Conservation (phyloP, 768 basidiomycete genomes). For the Tulasnella sp. region DNA sequence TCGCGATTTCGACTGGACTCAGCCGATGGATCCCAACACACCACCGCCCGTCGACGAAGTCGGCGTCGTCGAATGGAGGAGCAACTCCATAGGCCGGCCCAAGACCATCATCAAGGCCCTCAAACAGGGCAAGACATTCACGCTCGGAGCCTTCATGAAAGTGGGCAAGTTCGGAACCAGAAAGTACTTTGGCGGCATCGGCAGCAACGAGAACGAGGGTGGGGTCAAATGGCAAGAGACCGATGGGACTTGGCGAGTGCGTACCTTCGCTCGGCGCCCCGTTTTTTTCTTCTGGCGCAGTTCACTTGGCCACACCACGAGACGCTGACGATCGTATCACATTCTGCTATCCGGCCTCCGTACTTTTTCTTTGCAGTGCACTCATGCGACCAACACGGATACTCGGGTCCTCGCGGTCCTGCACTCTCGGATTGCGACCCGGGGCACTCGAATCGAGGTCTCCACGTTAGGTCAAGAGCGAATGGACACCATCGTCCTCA, state of each 20-base stretch:
- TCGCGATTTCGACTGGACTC: background rate
- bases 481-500: conserved; percentile 34
- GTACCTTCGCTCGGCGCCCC: background rate
- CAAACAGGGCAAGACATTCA: conserved; percentile 20
- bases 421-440: conserved; percentile 30
- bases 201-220: background rate
- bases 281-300: background rate
- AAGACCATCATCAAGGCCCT: conserved; percentile 27
- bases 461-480: conserved; percentile 18
- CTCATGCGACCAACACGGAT: conserved; percentile 8
- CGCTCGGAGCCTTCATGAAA: conserved; percentile 28
- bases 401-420: conserved; percentile 24
- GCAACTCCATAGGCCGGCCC: conserved; percentile 18
- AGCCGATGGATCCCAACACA: background rate
- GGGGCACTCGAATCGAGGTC: conserved; percentile 32
- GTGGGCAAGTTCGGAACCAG: conserved; percentile 11
- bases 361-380: background rate
- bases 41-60: conserved; percentile 20
- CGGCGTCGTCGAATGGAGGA: conserved; percentile 30
- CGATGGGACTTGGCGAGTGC: conserved; percentile 33
- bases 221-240: conserved; percentile 30
- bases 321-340: background rate
- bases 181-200: conserved; percentile 27
- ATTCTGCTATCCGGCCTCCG: background rate
- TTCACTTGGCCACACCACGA: background rate